Evolutionary conservation across 2,329 filamentous ascomycete genomes (phyloP), one percentile per base, ranked within the genome.

Genomic region (Aureobasidium zeae): DNA sequence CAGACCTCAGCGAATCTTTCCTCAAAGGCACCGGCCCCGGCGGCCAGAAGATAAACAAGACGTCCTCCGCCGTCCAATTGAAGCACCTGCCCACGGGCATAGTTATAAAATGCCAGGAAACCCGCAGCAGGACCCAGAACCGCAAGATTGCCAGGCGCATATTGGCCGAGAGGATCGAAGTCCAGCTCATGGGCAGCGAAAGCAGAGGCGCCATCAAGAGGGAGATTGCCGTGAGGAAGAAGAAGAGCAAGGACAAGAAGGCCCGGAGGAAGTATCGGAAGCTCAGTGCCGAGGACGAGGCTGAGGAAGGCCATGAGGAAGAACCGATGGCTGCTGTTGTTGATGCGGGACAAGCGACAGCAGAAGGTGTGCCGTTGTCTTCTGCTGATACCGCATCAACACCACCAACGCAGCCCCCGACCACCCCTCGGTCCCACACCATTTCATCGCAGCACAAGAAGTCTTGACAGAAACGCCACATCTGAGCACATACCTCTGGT

Each of bases 1-100:
- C 72, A 13, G 87, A 95, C 41, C 78, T 96, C 52, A 79, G 81
- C 45, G 85, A 95, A 57, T 74, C 73, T 30, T 96, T 93, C 65
- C 72, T 98, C 48, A 94, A 91, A 61, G 91, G 91, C 55, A 84
- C 78, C 53, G 91, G 91, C 1, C 89, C 91, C 0, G 91, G 91
- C 17, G 91, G 91, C 0, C 91, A 98, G 61, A 95, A 95, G 62
- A 96, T 96, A 67, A 98, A 98, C 67, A 98, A 98, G 77, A 98
- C 91, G 19, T 87, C 81, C 52, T 95, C 86, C 0, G 89, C 89
- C 26, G 89, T 95, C 2, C 91, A 98, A 61, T 72, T 98, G 25
- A 91, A 82, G 53, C 91, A 98, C 63, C 67, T 83, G 12, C 86
- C 89, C 5, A 94, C 88, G 1, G 89, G 89, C 49, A 78, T 95